Base-by-base conservation (phyloP, 2,329 filamentous ascomycete species). In the Dryadomyces sulphureus region DNA sequence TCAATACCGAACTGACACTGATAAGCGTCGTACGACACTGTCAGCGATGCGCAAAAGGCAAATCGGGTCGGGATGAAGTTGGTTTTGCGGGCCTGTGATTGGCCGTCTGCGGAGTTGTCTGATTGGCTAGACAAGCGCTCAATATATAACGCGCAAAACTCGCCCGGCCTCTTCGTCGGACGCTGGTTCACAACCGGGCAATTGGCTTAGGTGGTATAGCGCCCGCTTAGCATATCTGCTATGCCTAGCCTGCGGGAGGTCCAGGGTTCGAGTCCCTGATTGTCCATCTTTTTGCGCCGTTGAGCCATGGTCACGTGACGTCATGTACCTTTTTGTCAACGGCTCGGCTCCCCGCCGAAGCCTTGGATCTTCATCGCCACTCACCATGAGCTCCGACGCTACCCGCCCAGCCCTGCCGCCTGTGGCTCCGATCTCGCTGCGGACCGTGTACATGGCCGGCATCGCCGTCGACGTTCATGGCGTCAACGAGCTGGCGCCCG, bases 391-490 rank as follows among this genome's bases (percentile, higher is more conserved):
- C 36, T 38, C 24, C 51, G 47, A 5, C 48, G 49, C 44, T 47
- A 46, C 3, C 49, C 49, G 49, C 38, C 45, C 3, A 32, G 32
- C 45, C 39, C 60, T 69, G 14, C 58, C 65, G 11, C 56, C 65
- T 4, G 56, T 63, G n/a, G 63, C 66, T 6, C 7, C 57, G 39
- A 64, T 88, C 49, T 92, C 86, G 20, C 66, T 68, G 50, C 73
- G 69, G 50, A 80, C 77, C 19, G 69, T 83, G 53, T 75, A 79
- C 50, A 84, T 96, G 60, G 78, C 82, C 38, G 88, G 88, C 41
- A 77, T 95, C 45, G 69, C 84, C 9, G 77, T 83, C 43, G 84
- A 85, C 49, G 71, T 94, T 48, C 89, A 89, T 62, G 89, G 90
- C 17, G 74, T 94, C 2, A 65, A 78, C 25, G 85, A 94, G 58